Evolutionary conservation across 352 stramenopile species (phyloP), one percentile per base, ranked within the genome.

Genomic region (Lagenidium giganteum): DNA sequence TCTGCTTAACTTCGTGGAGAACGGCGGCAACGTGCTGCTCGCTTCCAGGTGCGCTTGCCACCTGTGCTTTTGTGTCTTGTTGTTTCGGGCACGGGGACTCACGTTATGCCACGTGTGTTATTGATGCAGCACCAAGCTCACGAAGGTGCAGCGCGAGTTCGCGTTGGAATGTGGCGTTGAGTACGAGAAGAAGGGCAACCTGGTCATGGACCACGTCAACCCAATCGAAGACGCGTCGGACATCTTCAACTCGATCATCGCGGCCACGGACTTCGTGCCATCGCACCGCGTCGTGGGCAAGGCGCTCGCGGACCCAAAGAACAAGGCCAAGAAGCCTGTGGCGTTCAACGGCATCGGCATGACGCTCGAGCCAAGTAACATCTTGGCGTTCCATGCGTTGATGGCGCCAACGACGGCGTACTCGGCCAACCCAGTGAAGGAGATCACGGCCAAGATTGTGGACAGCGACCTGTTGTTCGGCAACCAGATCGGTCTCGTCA

Each of bases 201-300:
- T 79, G 8, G 79, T 95, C 31, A 67, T 94, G 36, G 83, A 95
- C 56, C 74, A 95, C 48, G 65, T 89, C 33, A 70, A 63, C 12
- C 58, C 64, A 18, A 59, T 83, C 27, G 32, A 31, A 3, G 67
- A 73, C 32, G 51, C 55, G 14, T 30, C 37, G 27, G 72, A 89
- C 48, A 68, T 80, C 13, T 77, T 85, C 56, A 86, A 92, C 52
- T 72, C 75, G 29, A 51, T 74, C 25, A 64, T 93, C 32, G 53
- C 61, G 18, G 64, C 79, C 12, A 63, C 61, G 12, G 64, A 83
- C 48, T 73, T 81, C 27, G 64, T 81, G 24, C 33, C 61, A 11
- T 80, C 67, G 31, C 48, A 64, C 17, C 56, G 73, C 48, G 69
- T 83, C n/a, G 62, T 88, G 3, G 61, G 70, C 13, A 11, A 39